Base-by-base conservation (phyloP, 257 asterid genomes). In the Nemophila menziesii region DNA sequence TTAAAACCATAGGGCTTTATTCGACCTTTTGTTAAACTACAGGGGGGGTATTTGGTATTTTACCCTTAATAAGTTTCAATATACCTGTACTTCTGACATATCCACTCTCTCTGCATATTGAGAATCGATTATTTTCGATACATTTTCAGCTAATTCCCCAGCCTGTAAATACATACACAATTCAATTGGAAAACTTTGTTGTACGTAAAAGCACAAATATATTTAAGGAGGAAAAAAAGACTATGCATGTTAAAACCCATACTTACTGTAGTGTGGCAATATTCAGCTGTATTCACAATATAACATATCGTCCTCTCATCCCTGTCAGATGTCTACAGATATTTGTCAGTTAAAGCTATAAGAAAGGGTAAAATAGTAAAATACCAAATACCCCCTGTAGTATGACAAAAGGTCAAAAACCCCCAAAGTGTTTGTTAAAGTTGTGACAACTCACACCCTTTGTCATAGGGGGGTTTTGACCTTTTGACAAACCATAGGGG, bases 81-180 rank as follows among this genome's bases (percentile, higher is more conserved):
- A 34, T 62, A 90, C 96, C 96, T 90, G 99, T 55, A 85, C 99
- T 61, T 85, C 99, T 24, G 96, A 78, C 96, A 79, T 85, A 55
- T 90, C 96, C 61, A 85, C 76, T 58, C 69, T 69, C 46, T 90
- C 93, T 11, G 70, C 74, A 63, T 62, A 90, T 37, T 67, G 93
- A 56, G 83, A 75, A 52, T 85, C 94, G 49, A 90, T 78, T 44
- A 90, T 64, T 61, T 85, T 79, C 54, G 89, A 77, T 49, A 90
- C 94, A 62, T 82, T 90, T 58, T 90, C 96, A 22, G 99, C 99
- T 78, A 85, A 78, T 71, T 90, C 99, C 22, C 89, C 96, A 16
- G 94, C 69, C 99, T 90, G 79, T 33, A 48, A 58, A 61, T 39
- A 50, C 38, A 46, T 18, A 44, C 45, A 44, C 45, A 15, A 26